Evolutionary conservation across 2,329 filamentous ascomycete species (phyloP).

Genomic region (Fulvia fulva): DNA sequence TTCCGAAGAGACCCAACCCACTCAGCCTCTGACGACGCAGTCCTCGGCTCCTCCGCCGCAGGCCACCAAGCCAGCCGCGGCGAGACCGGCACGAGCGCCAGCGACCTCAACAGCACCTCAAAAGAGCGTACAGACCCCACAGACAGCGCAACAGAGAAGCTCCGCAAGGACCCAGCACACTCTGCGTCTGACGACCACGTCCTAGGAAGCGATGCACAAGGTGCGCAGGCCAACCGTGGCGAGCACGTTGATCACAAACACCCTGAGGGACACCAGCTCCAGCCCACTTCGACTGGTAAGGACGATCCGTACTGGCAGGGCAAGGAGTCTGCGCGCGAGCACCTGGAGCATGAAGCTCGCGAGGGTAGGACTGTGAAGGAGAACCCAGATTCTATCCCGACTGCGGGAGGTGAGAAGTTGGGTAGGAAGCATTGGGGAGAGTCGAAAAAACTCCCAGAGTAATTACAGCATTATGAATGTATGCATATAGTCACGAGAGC

Average conservation of each 20-base stretch:
- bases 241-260: not conserved
- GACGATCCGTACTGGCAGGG: constrained; percentile 1
- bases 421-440: constrained; percentile 35
- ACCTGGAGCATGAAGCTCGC: not conserved
- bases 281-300: not conserved
- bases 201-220: not conserved
- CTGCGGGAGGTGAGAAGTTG: constrained; percentile 30
- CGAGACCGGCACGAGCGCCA: not conserved
- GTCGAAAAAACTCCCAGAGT: constrained; percentile 22
- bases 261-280: not conserved
- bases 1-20: not conserved
- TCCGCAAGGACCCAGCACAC: not conserved
- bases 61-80: not conserved
- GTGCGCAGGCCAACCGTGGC: not conserved
- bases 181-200: not conserved
- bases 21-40: not conserved
- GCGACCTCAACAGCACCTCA: not conserved
- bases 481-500: not conserved
- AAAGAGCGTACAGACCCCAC: not conserved
- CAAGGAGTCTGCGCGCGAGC: not conserved
- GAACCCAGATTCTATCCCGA: constrained; percentile 31
- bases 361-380: constrained; percentile 14
- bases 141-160: not conserved
- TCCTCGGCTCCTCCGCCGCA: not conserved
- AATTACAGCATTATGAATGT: not conserved